Conservation (phyloP, 768 basidiomycete species). For the Strobilomyces dryophilus region DNA sequence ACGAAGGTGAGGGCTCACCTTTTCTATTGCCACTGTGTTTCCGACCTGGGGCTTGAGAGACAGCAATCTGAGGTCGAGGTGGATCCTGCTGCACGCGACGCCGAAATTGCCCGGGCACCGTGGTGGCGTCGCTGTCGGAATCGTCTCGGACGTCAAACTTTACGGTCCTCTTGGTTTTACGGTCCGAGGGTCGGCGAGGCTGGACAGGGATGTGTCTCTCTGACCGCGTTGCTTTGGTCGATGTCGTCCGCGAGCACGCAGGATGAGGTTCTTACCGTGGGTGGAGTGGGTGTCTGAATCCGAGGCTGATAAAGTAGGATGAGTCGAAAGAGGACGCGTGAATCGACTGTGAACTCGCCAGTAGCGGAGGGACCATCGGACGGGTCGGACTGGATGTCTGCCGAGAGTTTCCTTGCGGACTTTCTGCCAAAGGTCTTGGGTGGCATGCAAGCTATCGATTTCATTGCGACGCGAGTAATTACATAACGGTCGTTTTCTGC, state of each 20-base stretch:
- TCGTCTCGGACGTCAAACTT: conserved; percentile 9
- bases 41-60: neutral
- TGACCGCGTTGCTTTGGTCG: neutral
- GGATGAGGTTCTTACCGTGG: neutral
- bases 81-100: neutral
- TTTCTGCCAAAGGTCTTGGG: neutral
- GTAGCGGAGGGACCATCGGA: conserved; percentile 2
- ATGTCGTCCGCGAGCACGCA: neutral
- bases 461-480: too few relatives aligned
- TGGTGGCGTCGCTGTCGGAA: conserved; percentile 14
- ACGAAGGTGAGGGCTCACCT: neutral
- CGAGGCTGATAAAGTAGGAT: conserved; percentile 11
- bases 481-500: neutral
- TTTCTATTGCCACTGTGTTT: conserved; percentile 3
- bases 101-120: conserved; percentile 9
- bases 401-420: conserved; percentile 15
- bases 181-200: neutral
- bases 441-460: conserved; percentile 9
- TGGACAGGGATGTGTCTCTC: neutral
- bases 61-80: neutral
- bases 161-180: conserved; percentile 12
- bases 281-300: conserved; percentile 6
- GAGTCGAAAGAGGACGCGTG: neutral
- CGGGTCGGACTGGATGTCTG: conserved; percentile 2
- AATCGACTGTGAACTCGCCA: neutral